phyloP scores from a whole-genome alignment of 768 basidiomycete species.

The Lactifluus rugatus region DNA sequence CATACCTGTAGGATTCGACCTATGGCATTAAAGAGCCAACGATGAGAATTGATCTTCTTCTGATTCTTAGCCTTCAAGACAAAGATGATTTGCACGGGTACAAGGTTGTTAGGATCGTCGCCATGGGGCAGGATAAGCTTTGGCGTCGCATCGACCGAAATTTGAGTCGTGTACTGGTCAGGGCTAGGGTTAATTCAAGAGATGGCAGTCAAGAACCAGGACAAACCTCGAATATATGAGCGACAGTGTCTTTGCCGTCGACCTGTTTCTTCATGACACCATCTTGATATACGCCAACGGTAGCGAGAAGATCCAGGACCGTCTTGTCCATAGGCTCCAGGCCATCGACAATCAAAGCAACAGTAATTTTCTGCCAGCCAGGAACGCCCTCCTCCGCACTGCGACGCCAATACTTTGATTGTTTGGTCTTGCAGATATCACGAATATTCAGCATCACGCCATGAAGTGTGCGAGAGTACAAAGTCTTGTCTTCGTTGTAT shows the following conservation, averaged over 20 bases:
- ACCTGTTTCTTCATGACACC: slow-evolving; percentile 91
- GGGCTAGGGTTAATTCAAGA: slow-evolving; percentile 2
- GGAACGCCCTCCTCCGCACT: slow-evolving; percentile 76
- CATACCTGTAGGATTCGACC: slow-evolving; percentile 66
- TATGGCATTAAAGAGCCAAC: slow-evolving; percentile 94
- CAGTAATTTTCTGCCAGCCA: slow-evolving; percentile 85
- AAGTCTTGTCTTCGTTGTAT: slow-evolving; percentile 86
- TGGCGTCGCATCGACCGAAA: slow-evolving; percentile 86
- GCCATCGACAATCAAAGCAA: slow-evolving; percentile 87
- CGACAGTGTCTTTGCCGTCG: slow-evolving; percentile 81
- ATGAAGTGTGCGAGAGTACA: slow-evolving; percentile 87
- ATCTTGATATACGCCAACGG: slow-evolving; percentile 89
- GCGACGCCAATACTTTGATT: slow-evolving; percentile 84
- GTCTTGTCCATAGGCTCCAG: slow-evolving; percentile 94
- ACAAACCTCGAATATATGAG: slow-evolving; percentile 86
- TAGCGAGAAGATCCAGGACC: slow-evolving; percentile 79
- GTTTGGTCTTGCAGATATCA: slow-evolving; percentile 93
- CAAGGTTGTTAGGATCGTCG: slow-evolving; percentile 85
- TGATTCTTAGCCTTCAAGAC: slow-evolving; percentile 90
- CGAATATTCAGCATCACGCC: slow-evolving; percentile 97
- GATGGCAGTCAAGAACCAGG: neutral
- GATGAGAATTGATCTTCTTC: slow-evolving; percentile 93
- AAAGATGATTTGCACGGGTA: slow-evolving; percentile 87
- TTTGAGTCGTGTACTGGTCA: slow-evolving; percentile 85
- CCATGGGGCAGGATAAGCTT: slow-evolving; percentile 85